phyloP scores from a whole-genome alignment of 305 asterid genomes.

The Fraxinus albicans region DNA sequence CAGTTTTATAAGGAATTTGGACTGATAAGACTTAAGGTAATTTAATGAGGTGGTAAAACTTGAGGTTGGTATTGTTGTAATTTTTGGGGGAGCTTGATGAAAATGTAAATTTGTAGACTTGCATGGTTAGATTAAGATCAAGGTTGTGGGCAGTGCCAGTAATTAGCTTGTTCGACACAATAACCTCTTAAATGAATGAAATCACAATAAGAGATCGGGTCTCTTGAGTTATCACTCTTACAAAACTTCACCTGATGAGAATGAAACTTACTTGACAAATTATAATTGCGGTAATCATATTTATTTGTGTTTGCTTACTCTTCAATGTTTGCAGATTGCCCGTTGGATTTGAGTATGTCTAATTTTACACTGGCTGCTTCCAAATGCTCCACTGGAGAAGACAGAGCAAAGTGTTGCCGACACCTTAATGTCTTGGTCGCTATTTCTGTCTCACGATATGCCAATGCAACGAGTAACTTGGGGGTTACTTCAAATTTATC shows the following conservation, averaged over 20 bases:
- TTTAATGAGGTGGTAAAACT: not conserved
- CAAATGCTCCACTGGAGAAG: constrained; percentile 65
- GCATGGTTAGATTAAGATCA: not conserved
- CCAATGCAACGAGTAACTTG: constrained; percentile 60
- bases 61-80: constrained; percentile 1
- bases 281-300: not conserved
- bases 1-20: constrained; percentile 16
- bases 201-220: not conserved
- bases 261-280: not conserved
- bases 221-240: not conserved
- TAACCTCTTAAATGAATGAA: not conserved
- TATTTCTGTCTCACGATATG: constrained; percentile 72
- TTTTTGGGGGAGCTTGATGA: constrained; percentile 19
- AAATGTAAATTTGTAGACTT: not conserved
- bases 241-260: not conserved
- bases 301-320: not conserved
- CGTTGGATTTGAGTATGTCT: constrained; percentile 68
- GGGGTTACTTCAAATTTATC: constrained; percentile 65
- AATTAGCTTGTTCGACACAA: not conserved
- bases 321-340: constrained; percentile 66
- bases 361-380: constrained; percentile 80
- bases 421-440: constrained; percentile 83
- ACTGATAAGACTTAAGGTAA: not conserved
- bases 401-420: constrained; percentile 82
- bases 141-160: not conserved